Evolutionary conservation across 768 basidiomycete genomes (phyloP).

Genomic region (Tylopilus subfusipes): DNA sequence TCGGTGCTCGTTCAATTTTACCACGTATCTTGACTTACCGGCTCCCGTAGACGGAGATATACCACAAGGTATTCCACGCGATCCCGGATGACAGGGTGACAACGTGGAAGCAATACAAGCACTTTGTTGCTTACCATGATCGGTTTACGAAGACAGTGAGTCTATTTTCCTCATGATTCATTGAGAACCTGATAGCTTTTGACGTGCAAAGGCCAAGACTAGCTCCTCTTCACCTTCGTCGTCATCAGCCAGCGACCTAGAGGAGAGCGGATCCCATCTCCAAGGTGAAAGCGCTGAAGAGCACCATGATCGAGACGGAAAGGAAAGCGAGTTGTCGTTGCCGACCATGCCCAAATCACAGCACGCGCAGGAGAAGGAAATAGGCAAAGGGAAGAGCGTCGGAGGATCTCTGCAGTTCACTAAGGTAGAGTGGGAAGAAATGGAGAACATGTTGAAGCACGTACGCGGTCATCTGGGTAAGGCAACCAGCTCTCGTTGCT

Average conservation of each 20-base stretch:
- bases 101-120: conserved; percentile 95
- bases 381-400: conserved; percentile 35
- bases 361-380: conserved; percentile 37
- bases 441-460: conserved; percentile 78
- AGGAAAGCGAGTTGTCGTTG: conserved; percentile 18
- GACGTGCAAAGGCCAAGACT: conserved; percentile 40
- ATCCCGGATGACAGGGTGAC: conserved; percentile 89
- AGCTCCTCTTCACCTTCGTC: conserved; percentile 41
- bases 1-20: conserved; percentile 37
- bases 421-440: conserved; percentile 80
- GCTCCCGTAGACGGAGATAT: conserved; percentile 79
- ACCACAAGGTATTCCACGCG: conserved; percentile 90
- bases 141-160: conserved; percentile 66
- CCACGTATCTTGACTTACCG: not conserved
- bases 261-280: conserved; percentile 30
- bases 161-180: not conserved
- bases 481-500: conserved; percentile 15
- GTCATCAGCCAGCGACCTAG: conserved; percentile 49
- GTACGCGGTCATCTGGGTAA: conserved; percentile 84
- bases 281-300: conserved; percentile 19
- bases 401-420: conserved; percentile 70
- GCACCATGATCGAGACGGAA: conserved; percentile 14
- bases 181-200: conserved; percentile 3
- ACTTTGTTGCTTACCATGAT: conserved; percentile 75
- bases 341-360: conserved; percentile 18